phyloP scores from a whole-genome alignment of 768 basidiomycete genomes.

The Heimioporus sp. region DNA sequence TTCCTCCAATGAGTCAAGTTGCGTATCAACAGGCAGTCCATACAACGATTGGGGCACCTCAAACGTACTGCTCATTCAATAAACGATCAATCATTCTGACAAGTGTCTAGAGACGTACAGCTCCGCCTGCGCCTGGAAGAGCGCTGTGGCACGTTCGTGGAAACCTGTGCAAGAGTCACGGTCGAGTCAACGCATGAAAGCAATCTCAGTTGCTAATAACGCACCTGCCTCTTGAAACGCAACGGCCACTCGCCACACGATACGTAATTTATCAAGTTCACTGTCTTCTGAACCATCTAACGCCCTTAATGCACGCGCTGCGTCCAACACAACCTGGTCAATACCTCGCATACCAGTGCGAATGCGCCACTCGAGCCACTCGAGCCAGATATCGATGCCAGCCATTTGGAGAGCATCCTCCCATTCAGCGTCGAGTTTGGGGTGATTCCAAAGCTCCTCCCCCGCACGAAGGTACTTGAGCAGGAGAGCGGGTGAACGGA shows the following conservation, averaged over 20 bases:
- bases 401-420: constrained; percentile 55
- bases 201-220: constrained; percentile 12
- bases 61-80: constrained; percentile 48
- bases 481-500: constrained; percentile 48
- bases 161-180: constrained; percentile 47
- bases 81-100: constrained; percentile 1
- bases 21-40: constrained; percentile 42
- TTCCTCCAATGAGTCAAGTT: constrained; percentile 63
- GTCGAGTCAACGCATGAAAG: constrained; percentile 1
- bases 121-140: constrained; percentile 85
- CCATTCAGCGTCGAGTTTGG: constrained; percentile 63
- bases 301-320: constrained; percentile 42
- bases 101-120: constrained; percentile 46
- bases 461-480: constrained; percentile 68
- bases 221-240: constrained; percentile 66
- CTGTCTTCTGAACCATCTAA: constrained; percentile 41
- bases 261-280: constrained; percentile 54
- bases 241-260: constrained; percentile 70
- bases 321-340: constrained; percentile 53
- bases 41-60: constrained; percentile 47
- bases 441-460: constrained; percentile 66
- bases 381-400: constrained; percentile 64
- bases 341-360: constrained; percentile 46
- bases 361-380: constrained; percentile 79
- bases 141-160: constrained; percentile 66